A percentile compares a stretch with the other conserved stretches of the same genome.
phyloP scores from a whole-genome alignment of 2,329 filamentous ascomycete species.

The Cladorrhinum sp. region DNA sequence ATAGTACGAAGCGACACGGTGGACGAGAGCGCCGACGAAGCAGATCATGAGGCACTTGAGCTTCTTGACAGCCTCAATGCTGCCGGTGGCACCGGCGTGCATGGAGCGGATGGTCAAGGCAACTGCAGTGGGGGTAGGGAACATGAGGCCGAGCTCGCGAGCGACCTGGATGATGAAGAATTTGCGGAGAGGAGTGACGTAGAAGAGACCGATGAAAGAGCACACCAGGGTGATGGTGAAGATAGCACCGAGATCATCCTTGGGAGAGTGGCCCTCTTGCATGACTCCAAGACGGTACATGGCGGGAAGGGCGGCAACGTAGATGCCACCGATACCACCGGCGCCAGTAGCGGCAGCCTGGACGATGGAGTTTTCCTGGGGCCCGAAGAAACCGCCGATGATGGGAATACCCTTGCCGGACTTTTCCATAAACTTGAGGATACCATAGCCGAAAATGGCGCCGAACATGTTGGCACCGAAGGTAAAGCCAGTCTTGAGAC shows the following conservation, averaged over 20 bases:
- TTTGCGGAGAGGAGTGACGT: conserved; percentile 50
- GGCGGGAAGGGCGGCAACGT: conserved; percentile 54
- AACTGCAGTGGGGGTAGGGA: conserved; percentile 57
- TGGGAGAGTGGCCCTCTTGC: conserved; percentile 37
- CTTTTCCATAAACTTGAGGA: conserved; percentile 48
- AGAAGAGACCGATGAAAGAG: conserved; percentile 53
- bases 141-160: conserved; percentile 54
- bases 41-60: conserved; percentile 50
- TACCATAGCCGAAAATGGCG: conserved; percentile 54
- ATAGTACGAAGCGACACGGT: conserved; percentile 56
- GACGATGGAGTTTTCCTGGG: conserved; percentile 51
- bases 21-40: conserved; percentile 46
- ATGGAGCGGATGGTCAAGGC: conserved; percentile 58
- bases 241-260: conserved; percentile 47
- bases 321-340: conserved; percentile 52
- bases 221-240: conserved; percentile 49
- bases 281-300: conserved; percentile 52
- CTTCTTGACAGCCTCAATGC: conserved; percentile 50
- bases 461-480: conserved; percentile 45
- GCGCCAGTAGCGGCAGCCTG: conserved; percentile 48
- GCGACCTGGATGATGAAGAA: conserved; percentile 57
- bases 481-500: conserved; percentile 46
- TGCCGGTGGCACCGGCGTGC: conserved; percentile 52
- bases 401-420: conserved; percentile 44
- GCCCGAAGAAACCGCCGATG: conserved; percentile 52